Conservation (phyloP, 495 filamentous ascomycete genomes). For the Xylaria intraflava region DNA sequence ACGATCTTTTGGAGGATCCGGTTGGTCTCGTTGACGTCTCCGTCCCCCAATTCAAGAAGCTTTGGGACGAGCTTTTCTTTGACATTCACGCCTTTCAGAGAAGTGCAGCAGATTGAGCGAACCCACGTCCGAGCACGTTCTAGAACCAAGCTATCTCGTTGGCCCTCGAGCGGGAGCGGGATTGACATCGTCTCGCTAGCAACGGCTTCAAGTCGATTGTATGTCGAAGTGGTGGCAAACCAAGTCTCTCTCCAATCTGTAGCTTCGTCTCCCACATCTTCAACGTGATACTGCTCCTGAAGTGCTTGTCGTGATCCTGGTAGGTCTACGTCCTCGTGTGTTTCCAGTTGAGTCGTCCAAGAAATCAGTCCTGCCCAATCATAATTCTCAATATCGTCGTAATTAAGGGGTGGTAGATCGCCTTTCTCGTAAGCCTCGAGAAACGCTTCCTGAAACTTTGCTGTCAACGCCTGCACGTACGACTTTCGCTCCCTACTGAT, state of each 20-base stretch:
- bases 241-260: constrained; percentile 44
- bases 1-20: constrained; percentile 50
- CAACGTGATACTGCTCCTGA: constrained; percentile 24
- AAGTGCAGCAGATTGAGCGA: constrained; percentile 28
- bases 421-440: constrained; percentile 66
- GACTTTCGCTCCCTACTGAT: constrained; percentile 52
- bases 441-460: constrained; percentile 71
- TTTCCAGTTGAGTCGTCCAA: constrained; percentile 52
- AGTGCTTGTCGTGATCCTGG: constrained; percentile 31
- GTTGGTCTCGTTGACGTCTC: constrained; percentile 29
- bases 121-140: constrained; percentile 29
- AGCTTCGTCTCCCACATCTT: constrained; percentile 27
- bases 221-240: constrained; percentile 37
- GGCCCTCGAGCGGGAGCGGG: constrained; percentile 8
- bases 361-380: constrained; percentile 70
- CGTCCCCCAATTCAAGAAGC: constrained; percentile 29
- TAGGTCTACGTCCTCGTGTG: constrained; percentile 30
- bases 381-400: constrained; percentile 60
- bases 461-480: constrained; percentile 60
- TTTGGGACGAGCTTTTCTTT: constrained; percentile 30
- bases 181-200: constrained; percentile 21
- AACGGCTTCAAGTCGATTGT: constrained; percentile 39
- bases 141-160: constrained; percentile 8
- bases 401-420: constrained; percentile 65
- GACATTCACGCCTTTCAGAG: constrained; percentile 28